These are phyloP conservation scores for Eucalyptus dawsonii DNA, from an alignment of 345 rosid species.

Conservation along the genomic window DNA sequence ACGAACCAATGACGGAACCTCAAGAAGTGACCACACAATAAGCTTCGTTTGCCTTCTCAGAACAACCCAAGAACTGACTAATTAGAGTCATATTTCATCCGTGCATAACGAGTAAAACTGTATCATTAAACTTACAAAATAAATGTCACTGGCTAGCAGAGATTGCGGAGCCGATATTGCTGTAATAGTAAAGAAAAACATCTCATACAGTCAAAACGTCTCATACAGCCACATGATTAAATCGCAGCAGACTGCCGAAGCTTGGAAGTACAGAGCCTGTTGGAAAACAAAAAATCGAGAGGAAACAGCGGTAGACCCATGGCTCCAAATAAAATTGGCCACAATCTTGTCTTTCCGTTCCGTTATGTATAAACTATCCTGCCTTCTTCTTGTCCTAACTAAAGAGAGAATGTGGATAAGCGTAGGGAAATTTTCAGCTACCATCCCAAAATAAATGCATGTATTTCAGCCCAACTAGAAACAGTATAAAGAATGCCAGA, in stretches of 20 bases:
- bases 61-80: not conserved
- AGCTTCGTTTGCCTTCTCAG: not conserved
- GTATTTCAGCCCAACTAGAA: constrained; percentile 81
- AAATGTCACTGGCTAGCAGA: not conserved
- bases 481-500: constrained; percentile 78
- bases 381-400: constrained; percentile 21
- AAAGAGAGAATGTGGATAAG: not conserved
- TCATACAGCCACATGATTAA: not conserved
- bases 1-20: not conserved
- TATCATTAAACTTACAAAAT: not conserved
- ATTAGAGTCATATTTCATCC: not conserved
- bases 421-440: not conserved
- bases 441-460: constrained; percentile 81
- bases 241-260: not conserved
- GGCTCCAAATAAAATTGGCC: constrained; percentile 38
- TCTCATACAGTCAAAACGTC: too few relatives aligned
- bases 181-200: not conserved
- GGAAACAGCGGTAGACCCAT: constrained; percentile 5
- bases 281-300: not conserved
- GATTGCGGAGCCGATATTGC: not conserved
- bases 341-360: constrained; percentile 14
- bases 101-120: not conserved
- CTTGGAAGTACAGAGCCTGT: not conserved
- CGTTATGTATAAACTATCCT: constrained; percentile 1
- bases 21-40: not conserved